Percentiles rank a stretch among this genome's conserved stretches.
These are phyloP conservation scores for Mucor racemosus DNA, from an alignment of 371 early-diverging fungal genomes.

Conservation along the genomic window DNA sequence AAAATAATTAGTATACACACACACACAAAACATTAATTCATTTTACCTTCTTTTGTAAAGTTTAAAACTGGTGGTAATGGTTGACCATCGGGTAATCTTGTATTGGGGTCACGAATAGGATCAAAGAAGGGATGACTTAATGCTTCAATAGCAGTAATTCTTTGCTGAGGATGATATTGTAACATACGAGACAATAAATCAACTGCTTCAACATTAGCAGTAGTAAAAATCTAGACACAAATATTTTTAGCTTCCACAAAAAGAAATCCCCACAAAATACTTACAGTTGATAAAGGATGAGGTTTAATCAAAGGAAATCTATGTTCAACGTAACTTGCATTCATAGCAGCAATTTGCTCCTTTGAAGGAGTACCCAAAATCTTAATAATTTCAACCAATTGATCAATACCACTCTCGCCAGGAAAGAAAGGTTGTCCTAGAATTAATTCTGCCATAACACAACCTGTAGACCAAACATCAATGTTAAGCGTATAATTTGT, in stretches of 20 bases:
- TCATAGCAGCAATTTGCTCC: slow-evolving; percentile 94
- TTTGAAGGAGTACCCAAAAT: slow-evolving; percentile 98
- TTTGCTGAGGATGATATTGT: slow-evolving; percentile 90
- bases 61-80: slow-evolving; percentile 89
- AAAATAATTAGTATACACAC: background rate
- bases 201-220: slow-evolving; percentile 80
- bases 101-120: slow-evolving; percentile 83
- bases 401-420: slow-evolving; percentile 99
- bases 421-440: slow-evolving; percentile 97
- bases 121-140: slow-evolving; percentile 96
- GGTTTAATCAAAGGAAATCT: slow-evolving; percentile 98
- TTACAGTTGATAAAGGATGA: slow-evolving; percentile 85
- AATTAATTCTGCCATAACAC: slow-evolving; percentile 99
- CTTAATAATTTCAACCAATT: slow-evolving; percentile 99
- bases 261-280: background rate
- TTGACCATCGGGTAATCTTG: slow-evolving; percentile 76
- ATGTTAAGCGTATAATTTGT: slow-evolving; percentile 92
- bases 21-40: background rate
- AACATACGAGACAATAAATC: slow-evolving; percentile 87
- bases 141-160: slow-evolving; percentile 92
- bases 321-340: slow-evolving; percentile 96
- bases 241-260: background rate
- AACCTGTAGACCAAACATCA: slow-evolving; percentile 98
- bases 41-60: slow-evolving; percentile 77
- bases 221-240: slow-evolving; percentile 60